These are phyloP conservation scores for Cyberlindnera mrakii DNA, from an alignment of 805 yeast genomes.

Conservation along the genomic window DNA sequence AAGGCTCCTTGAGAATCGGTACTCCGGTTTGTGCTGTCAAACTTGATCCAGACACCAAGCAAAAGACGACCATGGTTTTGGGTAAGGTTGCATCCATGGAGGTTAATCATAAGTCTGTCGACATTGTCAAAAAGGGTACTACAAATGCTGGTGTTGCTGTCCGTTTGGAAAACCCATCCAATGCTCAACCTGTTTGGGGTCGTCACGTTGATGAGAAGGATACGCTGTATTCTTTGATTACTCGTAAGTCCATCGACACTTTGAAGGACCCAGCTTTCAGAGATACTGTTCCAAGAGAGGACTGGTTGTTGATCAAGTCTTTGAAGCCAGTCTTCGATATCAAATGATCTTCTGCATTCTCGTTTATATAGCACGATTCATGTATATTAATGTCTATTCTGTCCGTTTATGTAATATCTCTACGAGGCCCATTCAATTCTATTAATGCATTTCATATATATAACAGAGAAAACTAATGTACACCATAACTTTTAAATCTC, in stretches of 20 bases:
- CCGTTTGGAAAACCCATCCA: slow-evolving; percentile 89
- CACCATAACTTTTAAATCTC: slow-evolving; percentile 2
- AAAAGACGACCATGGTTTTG: slow-evolving; percentile 56
- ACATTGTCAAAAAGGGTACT: slow-evolving; percentile 84
- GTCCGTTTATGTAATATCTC: not conserved
- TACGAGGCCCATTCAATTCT: not conserved
- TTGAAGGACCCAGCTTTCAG: slow-evolving; percentile 98
- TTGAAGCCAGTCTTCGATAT: slow-evolving; percentile 87
- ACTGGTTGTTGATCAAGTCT: slow-evolving; percentile 88
- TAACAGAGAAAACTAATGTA: slow-evolving; percentile 1
- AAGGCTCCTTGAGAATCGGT: slow-evolving; percentile 84
- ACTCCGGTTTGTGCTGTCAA: slow-evolving; percentile 96
- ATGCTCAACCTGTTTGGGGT: slow-evolving; percentile 97
- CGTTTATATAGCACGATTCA: not conserved
- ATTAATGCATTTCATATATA: slow-evolving; percentile 4
- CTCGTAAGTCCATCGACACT: slow-evolving; percentile 91
- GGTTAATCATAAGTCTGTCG: slow-evolving; percentile 85
- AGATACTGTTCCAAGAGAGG: slow-evolving; percentile 88
- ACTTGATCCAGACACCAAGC: slow-evolving; percentile 78
- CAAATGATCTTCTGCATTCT: slow-evolving; percentile 24
- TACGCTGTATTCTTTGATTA: slow-evolving; percentile 78
- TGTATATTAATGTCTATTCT: not conserved
- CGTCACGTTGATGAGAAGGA: slow-evolving; percentile 97
- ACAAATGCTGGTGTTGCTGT: slow-evolving; percentile 98
- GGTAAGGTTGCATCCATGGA: slow-evolving; percentile 93